Conservation (phyloP, 352 stramenopile species). For the Halophytophthora batemanensis region DNA sequence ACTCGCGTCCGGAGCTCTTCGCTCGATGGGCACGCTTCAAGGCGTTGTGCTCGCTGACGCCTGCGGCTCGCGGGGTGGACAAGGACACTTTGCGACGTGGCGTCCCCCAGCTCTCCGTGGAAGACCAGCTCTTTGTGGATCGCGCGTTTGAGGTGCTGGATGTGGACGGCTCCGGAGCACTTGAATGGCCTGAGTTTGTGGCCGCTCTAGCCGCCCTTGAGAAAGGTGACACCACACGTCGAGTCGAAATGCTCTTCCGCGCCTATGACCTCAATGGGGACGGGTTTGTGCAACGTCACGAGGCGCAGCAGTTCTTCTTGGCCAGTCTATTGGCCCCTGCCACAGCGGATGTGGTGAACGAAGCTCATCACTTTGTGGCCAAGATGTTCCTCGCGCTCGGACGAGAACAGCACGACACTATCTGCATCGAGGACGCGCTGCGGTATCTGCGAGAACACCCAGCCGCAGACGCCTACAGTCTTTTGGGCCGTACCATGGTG, state of each 20-base stretch:
- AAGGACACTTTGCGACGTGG: conserved; percentile 63
- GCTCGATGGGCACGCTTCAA: conserved; percentile 72
- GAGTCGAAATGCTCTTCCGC: conserved; percentile 67
- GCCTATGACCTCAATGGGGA: conserved; percentile 74
- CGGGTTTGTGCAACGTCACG: conserved; percentile 50
- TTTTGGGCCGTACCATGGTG: conserved; percentile 72
- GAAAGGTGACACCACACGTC: conserved; percentile 47
- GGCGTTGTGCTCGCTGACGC: conserved; percentile 58
- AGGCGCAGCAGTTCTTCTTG: conserved; percentile 63
- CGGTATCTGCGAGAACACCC: conserved; percentile 48
- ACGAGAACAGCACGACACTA: conserved; percentile 28
- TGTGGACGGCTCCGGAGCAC: conserved; percentile 48
- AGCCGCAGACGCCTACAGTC: conserved; percentile 47
- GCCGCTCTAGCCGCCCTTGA: conserved; percentile 63
- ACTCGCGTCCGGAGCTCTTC: conserved; percentile 60
- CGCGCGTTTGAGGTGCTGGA: conserved; percentile 68
- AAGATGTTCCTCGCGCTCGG: conserved; percentile 60
- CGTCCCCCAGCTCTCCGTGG: conserved; percentile 53
- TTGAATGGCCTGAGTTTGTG: conserved; percentile 78
- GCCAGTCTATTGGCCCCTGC: conserved; percentile 44
- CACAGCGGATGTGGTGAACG: conserved; percentile 43
- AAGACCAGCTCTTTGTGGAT: conserved; percentile 77
- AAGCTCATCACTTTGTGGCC: conserved; percentile 55
- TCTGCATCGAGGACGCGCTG: conserved; percentile 46
- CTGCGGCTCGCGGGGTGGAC: conserved; percentile 45